Percentiles rank a stretch among this genome's conserved stretches.
Conservation (phyloP, 192 early-diverging fungal genomes). For the Umbelopsis vinacea region DNA sequence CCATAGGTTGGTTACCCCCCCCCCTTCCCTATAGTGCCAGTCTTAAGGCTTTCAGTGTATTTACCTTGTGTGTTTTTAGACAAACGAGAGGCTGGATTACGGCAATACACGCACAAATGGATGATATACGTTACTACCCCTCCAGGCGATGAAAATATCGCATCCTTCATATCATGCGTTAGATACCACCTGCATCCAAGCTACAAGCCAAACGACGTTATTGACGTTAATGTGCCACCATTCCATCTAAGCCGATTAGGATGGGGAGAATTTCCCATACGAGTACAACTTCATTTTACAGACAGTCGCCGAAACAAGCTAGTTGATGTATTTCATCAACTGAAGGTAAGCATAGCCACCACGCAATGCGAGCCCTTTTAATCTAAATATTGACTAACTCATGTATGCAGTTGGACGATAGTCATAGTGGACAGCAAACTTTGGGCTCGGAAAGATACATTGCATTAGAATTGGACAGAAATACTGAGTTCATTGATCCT, state of each 20-base stretch:
- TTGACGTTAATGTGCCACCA: conserved; percentile 76
- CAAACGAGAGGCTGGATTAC: conserved; percentile 57
- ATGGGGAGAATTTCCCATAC: conserved; percentile 94
- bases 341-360: conserved; percentile 60
- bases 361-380: background rate
- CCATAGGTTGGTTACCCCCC: conserved; percentile 43
- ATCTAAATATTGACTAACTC: background rate
- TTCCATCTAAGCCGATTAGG: conserved; percentile 89
- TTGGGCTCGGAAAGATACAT: conserved; percentile 75
- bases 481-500: conserved; percentile 65
- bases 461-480: conserved; percentile 86
- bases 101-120: conserved; percentile 83
- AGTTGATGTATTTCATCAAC: conserved; percentile 78
- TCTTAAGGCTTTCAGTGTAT: background rate
- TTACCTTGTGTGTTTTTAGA: conserved; percentile 27
- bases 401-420: conserved; percentile 66
- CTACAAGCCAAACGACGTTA: conserved; percentile 87
- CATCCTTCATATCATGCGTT: conserved; percentile 76
- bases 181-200: conserved; percentile 90
- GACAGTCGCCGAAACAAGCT: conserved; percentile 81
- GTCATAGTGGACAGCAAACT: conserved; percentile 67
- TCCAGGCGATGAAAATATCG: conserved; percentile 47
- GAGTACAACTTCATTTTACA: conserved; percentile 79
- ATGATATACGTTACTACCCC: conserved; percentile 85
- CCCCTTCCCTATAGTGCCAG: background rate